These are phyloP conservation scores for Adenanthera pavonina DNA, from an alignment of 306 rosid species.

Conservation along the genomic window DNA sequence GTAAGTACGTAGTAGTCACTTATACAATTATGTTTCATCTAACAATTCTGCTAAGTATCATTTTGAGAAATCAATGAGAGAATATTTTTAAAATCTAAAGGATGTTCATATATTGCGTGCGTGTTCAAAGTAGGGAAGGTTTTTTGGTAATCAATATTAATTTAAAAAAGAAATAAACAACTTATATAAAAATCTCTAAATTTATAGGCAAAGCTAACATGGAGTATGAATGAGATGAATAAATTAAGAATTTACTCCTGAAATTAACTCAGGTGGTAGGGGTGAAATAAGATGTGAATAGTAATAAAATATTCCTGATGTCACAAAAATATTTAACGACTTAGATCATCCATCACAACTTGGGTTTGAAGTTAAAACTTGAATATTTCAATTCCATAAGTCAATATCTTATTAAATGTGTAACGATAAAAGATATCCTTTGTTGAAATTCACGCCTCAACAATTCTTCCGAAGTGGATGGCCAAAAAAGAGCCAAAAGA, in stretches of 20 bases:
- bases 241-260: background rate
- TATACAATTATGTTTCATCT: too few species aligned
- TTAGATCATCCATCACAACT: background rate
- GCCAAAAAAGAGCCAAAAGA: background rate
- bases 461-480: conserved; percentile 1
- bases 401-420: background rate
- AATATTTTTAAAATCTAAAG: background rate
- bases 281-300: too few species aligned
- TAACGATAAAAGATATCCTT: background rate
- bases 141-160: background rate
- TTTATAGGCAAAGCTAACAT: background rate
- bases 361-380: background rate
- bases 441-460: background rate
- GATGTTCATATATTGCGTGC: background rate
- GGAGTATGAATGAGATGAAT: background rate
- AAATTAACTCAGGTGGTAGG: too few species aligned
- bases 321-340: too few species aligned
- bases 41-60: background rate
- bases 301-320: too few species aligned
- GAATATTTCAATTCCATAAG: background rate
- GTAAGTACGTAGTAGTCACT: too few species aligned
- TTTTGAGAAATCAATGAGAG: background rate
- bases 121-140: background rate
- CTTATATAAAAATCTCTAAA: background rate
- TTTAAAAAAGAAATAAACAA: background rate